Evolutionary conservation across 2,329 filamentous ascomycete species (phyloP).

Genomic region (Fusarium sp.): DNA sequence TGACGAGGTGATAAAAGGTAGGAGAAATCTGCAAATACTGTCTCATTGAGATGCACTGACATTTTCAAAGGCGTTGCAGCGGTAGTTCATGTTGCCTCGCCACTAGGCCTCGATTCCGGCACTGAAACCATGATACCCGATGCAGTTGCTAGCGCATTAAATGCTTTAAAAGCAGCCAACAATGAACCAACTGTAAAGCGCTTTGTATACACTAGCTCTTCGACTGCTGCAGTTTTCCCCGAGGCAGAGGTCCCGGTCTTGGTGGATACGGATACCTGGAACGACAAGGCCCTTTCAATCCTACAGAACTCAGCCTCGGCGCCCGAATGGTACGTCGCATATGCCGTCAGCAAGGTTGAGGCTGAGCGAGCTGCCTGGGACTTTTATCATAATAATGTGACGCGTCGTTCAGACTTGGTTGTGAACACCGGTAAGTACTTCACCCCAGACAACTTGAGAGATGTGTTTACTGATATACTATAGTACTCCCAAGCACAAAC

Average conservation of each 20-base stretch:
- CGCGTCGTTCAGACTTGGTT: constrained; percentile 39
- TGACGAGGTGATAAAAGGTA: neutral
- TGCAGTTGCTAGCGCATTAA: neutral
- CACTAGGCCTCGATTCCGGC: neutral
- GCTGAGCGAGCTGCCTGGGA: constrained; percentile 52
- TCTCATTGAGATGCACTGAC: neutral
- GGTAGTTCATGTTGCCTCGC: neutral
- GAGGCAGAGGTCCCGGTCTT: neutral
- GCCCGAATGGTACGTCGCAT: constrained; percentile 37
- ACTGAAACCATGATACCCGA: neutral
- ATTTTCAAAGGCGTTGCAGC: neutral
- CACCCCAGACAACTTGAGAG: too few relatives aligned
- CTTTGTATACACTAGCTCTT: neutral
- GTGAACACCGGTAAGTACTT: constrained; percentile 17
- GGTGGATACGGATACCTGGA: constrained; percentile 45
- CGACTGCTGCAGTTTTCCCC: neutral
- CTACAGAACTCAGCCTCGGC: neutral
- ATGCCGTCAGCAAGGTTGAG: constrained; percentile 52
- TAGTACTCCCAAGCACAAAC: constrained; percentile 41
- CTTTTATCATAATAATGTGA: constrained; percentile 32
- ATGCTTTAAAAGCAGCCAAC: neutral
- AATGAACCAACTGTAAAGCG: neutral
- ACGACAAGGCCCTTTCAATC: constrained; percentile 45
- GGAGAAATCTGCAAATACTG: rapidly evolving
- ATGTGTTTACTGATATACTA: too few relatives aligned